Evolutionary conservation across 305 asterid species (phyloP).

Genomic region (Euphrasia arctica): DNA sequence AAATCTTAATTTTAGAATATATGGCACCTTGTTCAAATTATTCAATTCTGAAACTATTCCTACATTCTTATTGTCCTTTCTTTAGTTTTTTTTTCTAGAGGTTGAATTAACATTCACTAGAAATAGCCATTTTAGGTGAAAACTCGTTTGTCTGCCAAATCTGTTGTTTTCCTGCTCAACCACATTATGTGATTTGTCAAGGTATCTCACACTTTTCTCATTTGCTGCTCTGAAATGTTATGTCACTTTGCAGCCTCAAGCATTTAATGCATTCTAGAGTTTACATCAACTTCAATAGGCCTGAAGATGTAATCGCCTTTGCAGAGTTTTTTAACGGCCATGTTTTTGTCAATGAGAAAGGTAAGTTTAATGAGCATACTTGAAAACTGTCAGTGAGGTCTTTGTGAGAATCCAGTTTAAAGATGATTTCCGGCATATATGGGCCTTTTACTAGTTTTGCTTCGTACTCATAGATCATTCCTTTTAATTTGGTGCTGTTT

Average conservation of each 20-base stretch:
- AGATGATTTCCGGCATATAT: slow-evolving; percentile 1
- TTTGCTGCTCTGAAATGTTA: slow-evolving; percentile 6
- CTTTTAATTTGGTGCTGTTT: background rate
- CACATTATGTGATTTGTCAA: slow-evolving; percentile 5
- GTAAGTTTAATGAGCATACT: slow-evolving; percentile 33
- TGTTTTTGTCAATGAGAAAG: slow-evolving; percentile 81
- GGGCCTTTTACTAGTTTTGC: slow-evolving; percentile 17
- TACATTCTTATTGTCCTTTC: background rate
- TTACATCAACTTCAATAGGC: slow-evolving; percentile 53
- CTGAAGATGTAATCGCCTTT: slow-evolving; percentile 75
- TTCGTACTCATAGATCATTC: background rate
- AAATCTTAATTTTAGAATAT: background rate
- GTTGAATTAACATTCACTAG: slow-evolving; percentile 1
- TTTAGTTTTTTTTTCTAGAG: background rate
- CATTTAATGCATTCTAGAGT: slow-evolving; percentile 56
- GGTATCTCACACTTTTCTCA: background rate
- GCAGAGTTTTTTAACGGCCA: slow-evolving; percentile 79
- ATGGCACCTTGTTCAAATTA: background rate
- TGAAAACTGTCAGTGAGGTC: slow-evolving; percentile 2
- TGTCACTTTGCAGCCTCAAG: slow-evolving; percentile 60
- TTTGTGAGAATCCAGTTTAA: slow-evolving; percentile 10
- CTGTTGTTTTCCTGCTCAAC: slow-evolving; percentile 1
- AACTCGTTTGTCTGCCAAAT: background rate
- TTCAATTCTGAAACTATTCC: slow-evolving; percentile 7
- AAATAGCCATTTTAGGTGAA: background rate